phyloP scores from a whole-genome alignment of 2,329 filamentous ascomycete genomes.

The Zymoseptoria tritici region DNA sequence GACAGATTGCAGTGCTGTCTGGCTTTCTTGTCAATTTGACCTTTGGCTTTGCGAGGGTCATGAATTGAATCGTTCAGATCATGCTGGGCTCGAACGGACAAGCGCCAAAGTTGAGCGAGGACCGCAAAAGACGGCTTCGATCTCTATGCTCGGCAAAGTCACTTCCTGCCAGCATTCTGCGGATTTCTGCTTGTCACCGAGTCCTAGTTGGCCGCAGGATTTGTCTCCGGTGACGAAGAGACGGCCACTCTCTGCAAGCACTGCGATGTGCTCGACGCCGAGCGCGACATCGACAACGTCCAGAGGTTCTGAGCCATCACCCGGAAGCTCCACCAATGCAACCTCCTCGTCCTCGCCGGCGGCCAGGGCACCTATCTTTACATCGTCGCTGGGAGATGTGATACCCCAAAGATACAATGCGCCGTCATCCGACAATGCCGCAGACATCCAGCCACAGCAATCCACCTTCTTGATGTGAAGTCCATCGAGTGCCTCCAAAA shows the following conservation, averaged over 20 bases:
- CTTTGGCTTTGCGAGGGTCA: slow-evolving; percentile 62
- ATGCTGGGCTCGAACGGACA: neutral
- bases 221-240: slow-evolving; percentile 54
- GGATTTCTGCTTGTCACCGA: slow-evolving; percentile 15
- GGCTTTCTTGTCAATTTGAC: slow-evolving; percentile 73
- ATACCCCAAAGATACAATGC: slow-evolving; percentile 57
- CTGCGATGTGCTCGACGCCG: slow-evolving; percentile 53
- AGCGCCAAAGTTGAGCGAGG: slow-evolving; percentile 19
- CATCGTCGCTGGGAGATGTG: slow-evolving; percentile 18
- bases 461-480: slow-evolving; percentile 49
- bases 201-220: slow-evolving; percentile 52
- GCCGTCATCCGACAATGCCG: slow-evolving; percentile 50
- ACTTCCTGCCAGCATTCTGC: slow-evolving; percentile 22
- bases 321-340: slow-evolving; percentile 26
- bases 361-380: slow-evolving; percentile 15
- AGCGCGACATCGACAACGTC: slow-evolving; percentile 52
- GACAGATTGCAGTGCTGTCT: slow-evolving; percentile 78
- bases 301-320: slow-evolving; percentile 32
- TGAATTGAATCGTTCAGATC: slow-evolving; percentile 29
- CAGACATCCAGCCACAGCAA: slow-evolving; percentile 49
- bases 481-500: slow-evolving; percentile 45
- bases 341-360: slow-evolving; percentile 21
- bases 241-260: slow-evolving; percentile 42
- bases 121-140: slow-evolving; percentile 17
- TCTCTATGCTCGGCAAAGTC: neutral